Conservation (phyloP, 345 rosid genomes). For the Acer saccharum region DNA sequence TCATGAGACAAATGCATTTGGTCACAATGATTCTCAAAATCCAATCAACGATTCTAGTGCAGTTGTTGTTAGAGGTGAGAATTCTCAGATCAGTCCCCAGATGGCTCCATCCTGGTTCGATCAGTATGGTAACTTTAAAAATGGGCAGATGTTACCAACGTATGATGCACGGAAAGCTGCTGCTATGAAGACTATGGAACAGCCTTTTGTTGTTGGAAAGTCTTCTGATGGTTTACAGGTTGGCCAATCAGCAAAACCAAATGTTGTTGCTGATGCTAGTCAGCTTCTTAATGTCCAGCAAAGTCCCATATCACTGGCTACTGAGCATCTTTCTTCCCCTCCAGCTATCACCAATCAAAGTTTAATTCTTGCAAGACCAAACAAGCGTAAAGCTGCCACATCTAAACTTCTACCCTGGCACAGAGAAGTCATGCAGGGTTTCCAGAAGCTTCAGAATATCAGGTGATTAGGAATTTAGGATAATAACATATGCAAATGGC, state of each 20-base stretch:
- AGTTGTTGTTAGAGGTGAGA: constrained; percentile 44
- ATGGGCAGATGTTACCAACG: constrained; percentile 56
- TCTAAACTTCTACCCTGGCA: constrained; percentile 67
- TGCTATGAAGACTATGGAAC: constrained; percentile 43
- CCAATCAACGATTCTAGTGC: constrained; percentile 34
- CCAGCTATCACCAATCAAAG: constrained; percentile 37
- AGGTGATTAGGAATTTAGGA: constrained; percentile 46
- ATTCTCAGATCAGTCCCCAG: constrained; percentile 64
- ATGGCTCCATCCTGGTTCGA: constrained; percentile 85
- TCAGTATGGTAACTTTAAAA: constrained; percentile 66
- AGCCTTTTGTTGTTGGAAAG: constrained; percentile 40
- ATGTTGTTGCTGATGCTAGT: constrained; percentile 35
- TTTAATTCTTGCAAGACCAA: constrained; percentile 36
- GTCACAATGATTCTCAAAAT: constrained; percentile 40
- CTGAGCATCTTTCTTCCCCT: constrained; percentile 40
- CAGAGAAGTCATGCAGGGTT: constrained; percentile 51
- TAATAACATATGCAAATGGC: not conserved
- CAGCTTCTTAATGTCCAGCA: constrained; percentile 33
- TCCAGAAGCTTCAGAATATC: constrained; percentile 52
- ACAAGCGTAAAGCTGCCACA: constrained; percentile 69
- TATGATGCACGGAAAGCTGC: constrained; percentile 44
- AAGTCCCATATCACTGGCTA: constrained; percentile 33
- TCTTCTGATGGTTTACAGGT: constrained; percentile 43
- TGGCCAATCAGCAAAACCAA: constrained; percentile 36
- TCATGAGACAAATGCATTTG: constrained; percentile 32